Evolutionary conservation across 2,329 filamentous ascomycete genomes (phyloP).

Genomic region (Fusarium kyushuense): DNA sequence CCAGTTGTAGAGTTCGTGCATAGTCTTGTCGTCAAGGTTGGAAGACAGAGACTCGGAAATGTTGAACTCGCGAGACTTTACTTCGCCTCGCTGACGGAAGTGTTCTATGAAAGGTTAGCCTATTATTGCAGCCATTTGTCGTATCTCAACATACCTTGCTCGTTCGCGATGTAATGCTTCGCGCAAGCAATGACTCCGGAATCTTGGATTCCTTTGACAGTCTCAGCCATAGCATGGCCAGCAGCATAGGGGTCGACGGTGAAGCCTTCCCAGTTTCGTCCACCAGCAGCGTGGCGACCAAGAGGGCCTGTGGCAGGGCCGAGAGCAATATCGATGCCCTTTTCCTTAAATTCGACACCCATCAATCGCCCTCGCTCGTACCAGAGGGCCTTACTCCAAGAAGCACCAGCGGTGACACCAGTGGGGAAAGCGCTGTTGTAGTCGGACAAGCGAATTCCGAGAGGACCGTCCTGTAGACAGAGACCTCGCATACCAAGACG

Average conservation of each 20-base stretch:
- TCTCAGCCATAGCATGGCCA: conserved; percentile 77
- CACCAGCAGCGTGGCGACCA: conserved; percentile 60
- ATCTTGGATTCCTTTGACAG: conserved; percentile 83
- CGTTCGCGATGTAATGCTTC: conserved; percentile 81
- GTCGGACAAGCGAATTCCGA: conserved; percentile 82
- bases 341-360: conserved; percentile 74
- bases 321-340: conserved; percentile 81
- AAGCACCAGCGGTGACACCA: conserved; percentile 83
- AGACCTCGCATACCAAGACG: conserved; percentile 76
- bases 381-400: conserved; percentile 81
- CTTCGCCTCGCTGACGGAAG: conserved; percentile 73
- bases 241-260: conserved; percentile 80
- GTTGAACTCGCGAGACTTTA: conserved; percentile 66
- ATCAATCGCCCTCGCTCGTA: conserved; percentile 61
- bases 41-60: conserved; percentile 70
- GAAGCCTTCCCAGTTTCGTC: conserved; percentile 74
- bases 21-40: conserved; percentile 77
- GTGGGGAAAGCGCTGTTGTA: conserved; percentile 85
- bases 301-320: conserved; percentile 62
- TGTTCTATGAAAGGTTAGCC: conserved; percentile 62
- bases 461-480: conserved; percentile 89
- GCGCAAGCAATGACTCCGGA: conserved; percentile 85
- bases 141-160: conserved; percentile 64
- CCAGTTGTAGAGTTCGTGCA: conserved; percentile 84
- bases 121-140: neutral